Percentiles rank a stretch among this genome's conserved stretches.
These are phyloP conservation scores for Picea abies DNA, from an alignment of 83 land plant species.

Conservation along the genomic window DNA sequence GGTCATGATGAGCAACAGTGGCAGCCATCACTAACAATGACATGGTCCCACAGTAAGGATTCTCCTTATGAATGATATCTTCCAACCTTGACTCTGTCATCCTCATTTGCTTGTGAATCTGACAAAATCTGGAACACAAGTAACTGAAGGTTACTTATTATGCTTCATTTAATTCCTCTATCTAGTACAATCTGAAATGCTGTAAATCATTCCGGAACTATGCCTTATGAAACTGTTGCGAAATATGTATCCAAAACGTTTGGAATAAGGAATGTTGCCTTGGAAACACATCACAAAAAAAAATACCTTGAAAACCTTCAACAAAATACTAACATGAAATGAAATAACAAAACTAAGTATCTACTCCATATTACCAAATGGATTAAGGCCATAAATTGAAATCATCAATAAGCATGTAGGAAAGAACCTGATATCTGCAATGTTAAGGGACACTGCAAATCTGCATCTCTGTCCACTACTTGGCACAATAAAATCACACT, in stretches of 20 bases:
- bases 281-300: no score
- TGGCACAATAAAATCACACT: slow-evolving; percentile 41
- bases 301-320: background rate
- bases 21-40: slow-evolving; percentile 45
- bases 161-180: no score
- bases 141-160: no score
- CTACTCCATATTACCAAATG: background rate
- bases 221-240: background rate
- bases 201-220: background rate
- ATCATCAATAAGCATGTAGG: background rate
- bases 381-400: background rate
- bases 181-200: background rate
- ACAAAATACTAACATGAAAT: no score
- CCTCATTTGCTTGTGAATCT: slow-evolving; percentile 30
- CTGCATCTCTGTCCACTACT: slow-evolving; percentile 26
- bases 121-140: slow-evolving; percentile 43
- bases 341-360: no score
- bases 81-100: slow-evolving; percentile 12
- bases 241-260: background rate
- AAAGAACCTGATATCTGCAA: slow-evolving; percentile 37
- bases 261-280: no score
- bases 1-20: slow-evolving; percentile 38
- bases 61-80: slow-evolving; percentile 8
- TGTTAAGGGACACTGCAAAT: slow-evolving; percentile 36
- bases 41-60: slow-evolving; percentile 27